Evolutionary conservation across 2,329 filamentous ascomycete species (phyloP).

Genomic region (Fusarium equiseti): DNA sequence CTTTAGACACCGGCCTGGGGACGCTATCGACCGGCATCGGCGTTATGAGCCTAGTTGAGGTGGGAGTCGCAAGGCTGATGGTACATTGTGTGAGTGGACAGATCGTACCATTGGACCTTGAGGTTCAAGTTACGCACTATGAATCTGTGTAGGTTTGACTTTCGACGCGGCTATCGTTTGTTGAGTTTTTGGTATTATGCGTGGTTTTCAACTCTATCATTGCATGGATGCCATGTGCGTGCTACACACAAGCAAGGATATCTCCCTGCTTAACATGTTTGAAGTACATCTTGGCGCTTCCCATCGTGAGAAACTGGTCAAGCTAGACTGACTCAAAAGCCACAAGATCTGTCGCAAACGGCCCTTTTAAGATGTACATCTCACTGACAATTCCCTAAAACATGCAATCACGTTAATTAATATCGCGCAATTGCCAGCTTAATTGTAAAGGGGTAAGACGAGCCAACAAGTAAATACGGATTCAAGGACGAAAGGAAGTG

Average conservation of each 20-base stretch:
- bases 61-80: conserved; percentile 12
- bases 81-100: background rate
- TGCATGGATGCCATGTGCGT: background rate
- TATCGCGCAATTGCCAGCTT: conserved; percentile 11
- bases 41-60: conserved; percentile 15
- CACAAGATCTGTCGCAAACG: conserved; percentile 6
- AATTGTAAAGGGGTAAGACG: background rate
- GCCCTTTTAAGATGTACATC: background rate
- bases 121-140: background rate
- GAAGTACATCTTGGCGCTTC: background rate
- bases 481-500: background rate
- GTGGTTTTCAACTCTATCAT: background rate
- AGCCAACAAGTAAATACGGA: background rate
- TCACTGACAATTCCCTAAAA: conserved; percentile 7
- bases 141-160: background rate
- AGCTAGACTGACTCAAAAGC: conserved; percentile 18
- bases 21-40: conserved; percentile 33
- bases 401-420: background rate
- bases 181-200: background rate
- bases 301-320: background rate
- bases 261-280: conserved; percentile 2
- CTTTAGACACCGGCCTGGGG: conserved; percentile 14
- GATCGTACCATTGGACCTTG: background rate
- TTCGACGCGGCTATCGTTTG: background rate
- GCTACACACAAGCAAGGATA: background rate